These are phyloP conservation scores for Boletus rubropictus DNA, from an alignment of 768 basidiomycete genomes.

Conservation along the genomic window DNA sequence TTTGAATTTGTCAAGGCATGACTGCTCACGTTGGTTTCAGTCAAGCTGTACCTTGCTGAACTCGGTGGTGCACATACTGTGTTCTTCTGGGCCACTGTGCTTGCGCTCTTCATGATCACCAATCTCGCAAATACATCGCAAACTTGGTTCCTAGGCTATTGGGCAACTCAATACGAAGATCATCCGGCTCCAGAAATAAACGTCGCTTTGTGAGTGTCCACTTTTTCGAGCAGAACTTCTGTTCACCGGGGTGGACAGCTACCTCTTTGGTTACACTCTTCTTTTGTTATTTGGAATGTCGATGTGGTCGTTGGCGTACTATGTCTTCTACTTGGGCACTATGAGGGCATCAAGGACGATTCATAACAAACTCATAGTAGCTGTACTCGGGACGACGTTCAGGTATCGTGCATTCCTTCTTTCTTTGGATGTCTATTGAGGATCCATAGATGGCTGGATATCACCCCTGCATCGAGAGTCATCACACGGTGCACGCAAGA, in stretches of 20 bases:
- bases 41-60: neutral
- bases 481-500: slow-evolving; percentile 2
- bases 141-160: slow-evolving; percentile 2
- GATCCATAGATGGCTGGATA: neutral
- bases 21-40: neutral
- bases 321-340: neutral
- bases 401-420: neutral
- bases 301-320: neutral
- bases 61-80: neutral
- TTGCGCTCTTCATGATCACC: neutral
- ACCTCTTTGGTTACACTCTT: neutral
- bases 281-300: neutral
- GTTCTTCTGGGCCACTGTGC: neutral
- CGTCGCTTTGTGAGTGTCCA: neutral
- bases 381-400: slow-evolving; percentile 1
- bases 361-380: neutral
- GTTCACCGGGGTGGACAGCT: neutral
- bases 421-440: neutral
- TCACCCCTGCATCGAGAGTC: neutral
- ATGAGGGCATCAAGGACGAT: neutral
- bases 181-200: neutral
- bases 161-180: slow-evolving; percentile 3
- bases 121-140: neutral
- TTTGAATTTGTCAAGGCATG: neutral
- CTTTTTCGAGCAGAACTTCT: no score